Conservation (phyloP, 805 yeast genomes). For the Candida oleophila region DNA sequence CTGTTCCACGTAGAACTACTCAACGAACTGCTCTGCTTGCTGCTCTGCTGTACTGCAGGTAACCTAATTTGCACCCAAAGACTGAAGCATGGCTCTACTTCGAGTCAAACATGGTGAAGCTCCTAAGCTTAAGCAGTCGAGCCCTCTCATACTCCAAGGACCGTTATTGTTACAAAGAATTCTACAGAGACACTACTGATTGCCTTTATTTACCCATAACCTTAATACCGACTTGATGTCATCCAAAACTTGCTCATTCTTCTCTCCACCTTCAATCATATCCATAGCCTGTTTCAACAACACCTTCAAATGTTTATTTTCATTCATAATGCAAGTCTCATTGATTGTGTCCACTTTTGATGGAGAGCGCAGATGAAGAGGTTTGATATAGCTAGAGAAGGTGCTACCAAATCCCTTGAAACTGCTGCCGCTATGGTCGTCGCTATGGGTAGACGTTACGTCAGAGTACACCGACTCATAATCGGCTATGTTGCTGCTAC, state of each 20-base stretch:
- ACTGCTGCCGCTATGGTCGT: neutral
- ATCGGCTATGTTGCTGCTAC: constrained; percentile 10
- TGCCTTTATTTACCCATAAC: constrained; percentile 2
- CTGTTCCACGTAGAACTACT: too few species aligned
- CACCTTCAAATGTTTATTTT: constrained; percentile 25
- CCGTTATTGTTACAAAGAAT: too few species aligned
- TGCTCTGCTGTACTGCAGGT: too few species aligned
- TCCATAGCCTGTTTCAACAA: constrained; percentile 27
- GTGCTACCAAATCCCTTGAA: neutral
- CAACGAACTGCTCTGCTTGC: too few species aligned
- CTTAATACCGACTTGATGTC: constrained; percentile 16
- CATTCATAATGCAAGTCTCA: constrained; percentile 10
- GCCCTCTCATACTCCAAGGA: too few species aligned
- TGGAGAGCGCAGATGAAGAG: constrained; percentile 1
- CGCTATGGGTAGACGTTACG: constrained; percentile 12
- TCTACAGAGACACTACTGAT: too few species aligned
- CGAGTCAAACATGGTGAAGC: too few species aligned
- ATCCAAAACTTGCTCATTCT: constrained; percentile 15
- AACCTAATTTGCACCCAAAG: too few species aligned
- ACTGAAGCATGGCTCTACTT: too few species aligned
- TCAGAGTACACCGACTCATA: constrained; percentile 31
- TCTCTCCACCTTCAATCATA: constrained; percentile 16
- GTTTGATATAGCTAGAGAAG: neutral
- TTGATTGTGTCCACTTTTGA: neutral
- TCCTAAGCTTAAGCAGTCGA: too few species aligned